A percentile compares a stretch with the other conserved stretches of the same genome.
These are phyloP conservation scores for Aspergillus cavernicola DNA, from an alignment of 495 filamentous ascomycete species.

Conservation along the genomic window DNA sequence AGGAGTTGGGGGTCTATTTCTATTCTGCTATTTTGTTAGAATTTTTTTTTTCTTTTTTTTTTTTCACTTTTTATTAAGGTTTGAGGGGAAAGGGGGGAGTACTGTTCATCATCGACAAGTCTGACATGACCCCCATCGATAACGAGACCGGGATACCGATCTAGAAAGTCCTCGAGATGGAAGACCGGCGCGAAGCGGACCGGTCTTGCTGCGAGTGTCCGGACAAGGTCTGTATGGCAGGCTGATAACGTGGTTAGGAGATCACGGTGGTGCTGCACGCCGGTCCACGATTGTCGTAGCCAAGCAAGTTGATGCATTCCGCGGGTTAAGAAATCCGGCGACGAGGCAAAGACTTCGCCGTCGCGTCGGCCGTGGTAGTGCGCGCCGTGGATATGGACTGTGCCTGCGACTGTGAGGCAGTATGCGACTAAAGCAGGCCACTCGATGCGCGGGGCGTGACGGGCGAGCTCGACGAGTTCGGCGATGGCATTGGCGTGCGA, in stretches of 20 bases:
- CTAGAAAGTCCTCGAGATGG: constrained; percentile 82
- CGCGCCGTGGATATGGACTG: constrained; percentile 79
- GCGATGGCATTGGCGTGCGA: constrained; percentile 82
- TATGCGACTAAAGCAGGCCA: constrained; percentile 83
- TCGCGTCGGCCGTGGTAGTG: constrained; percentile 64
- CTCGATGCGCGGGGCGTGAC: constrained; percentile 60
- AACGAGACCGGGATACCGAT: constrained; percentile 60
- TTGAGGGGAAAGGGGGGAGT: not conserved
- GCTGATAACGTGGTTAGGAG: constrained; percentile 69
- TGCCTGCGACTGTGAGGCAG: constrained; percentile 77
- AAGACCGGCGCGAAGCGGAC: constrained; percentile 73
- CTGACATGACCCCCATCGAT: constrained; percentile 54
- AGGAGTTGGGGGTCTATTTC: constrained; percentile 15
- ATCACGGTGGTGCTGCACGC: constrained; percentile 74
- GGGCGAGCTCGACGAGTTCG: constrained; percentile 74
- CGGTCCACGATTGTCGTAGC: constrained; percentile 68
- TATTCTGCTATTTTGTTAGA: not conserved
- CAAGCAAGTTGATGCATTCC: constrained; percentile 77
- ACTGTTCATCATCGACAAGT: constrained; percentile 48
- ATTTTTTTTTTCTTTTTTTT: not conserved
- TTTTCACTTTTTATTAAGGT: too few relatives aligned
- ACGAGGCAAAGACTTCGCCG: constrained; percentile 60
- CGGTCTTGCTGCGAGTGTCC: constrained; percentile 60
- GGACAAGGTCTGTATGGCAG: constrained; percentile 70
- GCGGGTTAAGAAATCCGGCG: constrained; percentile 66